Base-by-base conservation (phyloP, 1,284 basidiomycete genomes). In the Ganoderma leucocontextum region DNA sequence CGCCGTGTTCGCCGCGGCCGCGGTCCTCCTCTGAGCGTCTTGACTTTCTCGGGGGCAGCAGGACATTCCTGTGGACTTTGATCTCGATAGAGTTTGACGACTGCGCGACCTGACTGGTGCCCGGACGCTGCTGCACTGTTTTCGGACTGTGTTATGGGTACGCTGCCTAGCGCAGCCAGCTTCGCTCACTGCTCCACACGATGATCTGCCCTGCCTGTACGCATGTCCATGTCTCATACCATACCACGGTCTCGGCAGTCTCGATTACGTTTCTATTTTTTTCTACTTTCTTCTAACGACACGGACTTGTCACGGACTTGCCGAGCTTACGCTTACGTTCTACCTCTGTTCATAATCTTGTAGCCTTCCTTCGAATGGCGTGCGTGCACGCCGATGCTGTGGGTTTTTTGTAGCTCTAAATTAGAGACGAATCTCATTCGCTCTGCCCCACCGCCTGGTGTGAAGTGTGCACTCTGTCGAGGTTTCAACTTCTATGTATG, bases 281-380 rank as follows among this genome's bases (percentile, higher is more conserved):
- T 42, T 44, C n/a, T n/a, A n/a, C n/a, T 63, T 47, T 36, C 39
- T 55, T 38, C 42, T 66, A 25, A 72, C 66, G 68, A 69, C 70
- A 69, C 59, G 66, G 66, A 70, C 66, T 57, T 69, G 65, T 66
- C 62, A 70, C 60, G 66, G 71, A 70, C 67, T 55, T 36, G 69
- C 70, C 65, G 64, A 70, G 66, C 66, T 65, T 38, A 44, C 39
- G 39, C 19, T 44, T 47, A 29, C 59, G 33, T 58, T 64, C 35
- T 58, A 8, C 60, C 38, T 60, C 42, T 17, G 55, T 13, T 33
- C 52, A 29, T 33, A 53, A 4, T 60, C 39, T 49, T 60, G 58
- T 67, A 59, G 61, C 36, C 44, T 57, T 33, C 52, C 42, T 38
- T 29, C 65, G 52, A 55, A 39, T 59, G 57, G 59, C 59, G 49